phyloP scores from a whole-genome alignment of 1,284 basidiomycete genomes.

The Austroboletus niveus region DNA sequence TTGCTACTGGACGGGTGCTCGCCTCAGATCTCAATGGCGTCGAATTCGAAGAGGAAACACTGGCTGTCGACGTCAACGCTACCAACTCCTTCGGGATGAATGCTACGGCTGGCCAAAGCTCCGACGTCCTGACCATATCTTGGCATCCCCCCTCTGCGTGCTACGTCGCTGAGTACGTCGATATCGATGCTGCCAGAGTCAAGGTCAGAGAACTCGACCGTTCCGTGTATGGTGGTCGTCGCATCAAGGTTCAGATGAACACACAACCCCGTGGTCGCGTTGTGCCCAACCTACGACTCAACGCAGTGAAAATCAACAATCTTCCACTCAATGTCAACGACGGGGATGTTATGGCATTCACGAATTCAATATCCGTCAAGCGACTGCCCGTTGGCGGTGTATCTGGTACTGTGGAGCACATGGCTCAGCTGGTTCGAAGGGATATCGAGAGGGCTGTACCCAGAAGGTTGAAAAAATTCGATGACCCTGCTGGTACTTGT shows the following conservation, averaged over 20 bases:
- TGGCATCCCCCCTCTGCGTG: constrained; percentile 42
- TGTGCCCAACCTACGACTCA: constrained; percentile 19
- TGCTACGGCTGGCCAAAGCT: constrained; percentile 25
- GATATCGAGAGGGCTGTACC: constrained; percentile 24
- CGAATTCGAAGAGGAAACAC: constrained; percentile 40
- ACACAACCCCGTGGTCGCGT: constrained; percentile 28
- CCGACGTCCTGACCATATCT: constrained; percentile 41
- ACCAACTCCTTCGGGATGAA: constrained; percentile 41
- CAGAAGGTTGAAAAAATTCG: constrained; percentile 15
- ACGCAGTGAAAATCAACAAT: constrained; percentile 34
- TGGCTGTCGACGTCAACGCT: constrained; percentile 40
- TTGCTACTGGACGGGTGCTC: constrained; percentile 37
- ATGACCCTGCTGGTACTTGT: constrained; percentile 17
- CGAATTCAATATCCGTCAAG: constrained; percentile 21
- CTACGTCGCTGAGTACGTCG: constrained; percentile 39
- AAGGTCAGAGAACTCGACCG: constrained; percentile 36
- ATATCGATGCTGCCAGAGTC: constrained; percentile 12
- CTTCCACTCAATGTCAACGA: constrained; percentile 23
- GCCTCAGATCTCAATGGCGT: constrained; percentile 41
- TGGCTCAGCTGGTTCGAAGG: constrained; percentile 12
- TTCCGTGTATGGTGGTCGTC: constrained; percentile 36
- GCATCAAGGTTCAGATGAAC: constrained; percentile 44
- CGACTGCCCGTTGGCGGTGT: constrained; percentile 13
- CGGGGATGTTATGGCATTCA: constrained; percentile 20
- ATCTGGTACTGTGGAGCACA: constrained; percentile 2